Evolutionary conservation across 202 grass and related monocot genomes (phyloP).

Genomic region (Hordeum pubiflorum): DNA sequence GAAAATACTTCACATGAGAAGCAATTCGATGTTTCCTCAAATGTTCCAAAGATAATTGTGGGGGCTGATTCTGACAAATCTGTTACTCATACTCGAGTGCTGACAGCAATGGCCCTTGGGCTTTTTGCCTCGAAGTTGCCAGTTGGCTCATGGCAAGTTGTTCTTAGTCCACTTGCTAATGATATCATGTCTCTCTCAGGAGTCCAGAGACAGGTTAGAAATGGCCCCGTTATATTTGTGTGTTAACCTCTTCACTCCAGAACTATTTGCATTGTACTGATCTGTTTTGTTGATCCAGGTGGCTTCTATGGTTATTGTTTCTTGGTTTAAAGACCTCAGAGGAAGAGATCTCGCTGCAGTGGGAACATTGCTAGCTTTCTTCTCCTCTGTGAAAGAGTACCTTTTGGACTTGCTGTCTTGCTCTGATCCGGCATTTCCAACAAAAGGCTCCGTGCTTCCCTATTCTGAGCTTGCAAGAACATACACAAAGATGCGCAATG

Average conservation of each 20-base stretch:
- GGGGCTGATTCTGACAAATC: conserved; percentile 90
- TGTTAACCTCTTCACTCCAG: conserved; percentile 21
- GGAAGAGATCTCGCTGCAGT: conserved; percentile 41
- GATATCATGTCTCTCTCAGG: conserved; percentile 72
- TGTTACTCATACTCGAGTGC: conserved; percentile 81
- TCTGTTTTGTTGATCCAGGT: conserved; percentile 49
- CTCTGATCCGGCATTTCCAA: conserved; percentile 85
- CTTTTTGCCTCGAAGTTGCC: conserved; percentile 86
- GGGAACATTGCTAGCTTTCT: conserved; percentile 46
- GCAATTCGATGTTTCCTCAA: conserved; percentile 47
- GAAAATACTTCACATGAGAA: conserved; percentile 49
- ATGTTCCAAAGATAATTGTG: conserved; percentile 63
- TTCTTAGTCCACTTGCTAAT: conserved; percentile 55
- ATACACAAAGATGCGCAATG: conserved; percentile 79
- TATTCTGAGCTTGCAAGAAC: conserved; percentile 94
- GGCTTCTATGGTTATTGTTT: conserved; percentile 81
- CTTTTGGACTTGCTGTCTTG: conserved; percentile 76
- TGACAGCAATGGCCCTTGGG: conserved; percentile 82
- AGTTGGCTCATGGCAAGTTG: conserved; percentile 65
- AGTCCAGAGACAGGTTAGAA: conserved; percentile 88
- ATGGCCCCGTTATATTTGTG: not conserved
- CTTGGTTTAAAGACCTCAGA: conserved; percentile 87
- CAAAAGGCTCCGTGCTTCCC: conserved; percentile 72
- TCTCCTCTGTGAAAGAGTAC: conserved; percentile 67
- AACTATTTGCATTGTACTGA: conserved; percentile 15